Evolutionary conservation across 2,329 filamentous ascomycete genomes (phyloP), one percentile per base, ranked within the genome.

Genomic region (Hypoxylon sp.): DNA sequence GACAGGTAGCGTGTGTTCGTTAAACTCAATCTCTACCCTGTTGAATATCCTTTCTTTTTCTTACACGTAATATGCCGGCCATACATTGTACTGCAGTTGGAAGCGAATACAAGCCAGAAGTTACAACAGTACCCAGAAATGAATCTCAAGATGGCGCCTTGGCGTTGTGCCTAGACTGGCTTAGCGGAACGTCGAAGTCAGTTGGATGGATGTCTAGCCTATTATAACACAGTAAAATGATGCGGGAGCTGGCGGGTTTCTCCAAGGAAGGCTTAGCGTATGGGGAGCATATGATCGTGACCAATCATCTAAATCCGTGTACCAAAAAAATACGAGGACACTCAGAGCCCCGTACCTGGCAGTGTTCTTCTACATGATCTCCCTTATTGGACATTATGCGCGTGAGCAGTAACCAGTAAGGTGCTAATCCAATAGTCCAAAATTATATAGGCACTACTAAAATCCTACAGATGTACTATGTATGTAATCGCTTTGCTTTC

Each of bases 251-350:
- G 44, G 62, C 56, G 37, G 51, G 17, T 32, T 53, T 56, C 17
- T 47, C 56, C 31, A 19, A 61, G 46, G 19, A 32, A 17, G 52
- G 56, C 52, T 48, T 53, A 59, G 62, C 29, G 52, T 15, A 39
- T 48, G 32, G 39, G 37, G 37, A 31, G 24, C 48, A 35, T 21
- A 35, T 44, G n/a, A 59, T 48, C 48, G 13, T 17, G 19, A 24
- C 62, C 62, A 65, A 65, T 65, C 56, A 61, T 13, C 17, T 32
- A 35, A 52, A 56, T 24, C 37, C n/a, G 29, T 50, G 50, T 56
- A 65, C 44, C 35, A 42, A 51, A 51, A 51, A 24, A 65, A 65
- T 65, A 65, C 62, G 62, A 65, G 62, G 51, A 52, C 48, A 50
- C 29, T 17, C 46, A 50, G 13, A 24, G 27, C 54, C 21, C 37